A percentile compares a stretch with the other conserved stretches of the same genome.
phyloP scores from a whole-genome alignment of 768 basidiomycete genomes.

The Trametes meyenii region DNA sequence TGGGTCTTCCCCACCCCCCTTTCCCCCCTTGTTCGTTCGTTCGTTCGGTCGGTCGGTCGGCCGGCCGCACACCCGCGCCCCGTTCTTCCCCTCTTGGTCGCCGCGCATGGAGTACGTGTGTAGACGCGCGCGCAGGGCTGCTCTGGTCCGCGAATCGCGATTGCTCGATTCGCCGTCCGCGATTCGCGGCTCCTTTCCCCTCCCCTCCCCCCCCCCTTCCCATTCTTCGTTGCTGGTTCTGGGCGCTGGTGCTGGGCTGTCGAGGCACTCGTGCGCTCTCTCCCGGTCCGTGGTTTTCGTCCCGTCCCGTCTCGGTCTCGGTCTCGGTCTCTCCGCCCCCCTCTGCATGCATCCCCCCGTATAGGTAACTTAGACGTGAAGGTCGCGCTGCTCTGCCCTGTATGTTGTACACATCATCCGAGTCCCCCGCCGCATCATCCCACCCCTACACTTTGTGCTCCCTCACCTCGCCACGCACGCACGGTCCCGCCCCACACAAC shows the following conservation, averaged over 20 bases:
- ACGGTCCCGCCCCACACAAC: too few species aligned
- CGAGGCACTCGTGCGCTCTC: neutral
- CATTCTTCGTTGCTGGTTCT: neutral
- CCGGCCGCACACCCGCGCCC: neutral
- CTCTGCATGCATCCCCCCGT: neutral
- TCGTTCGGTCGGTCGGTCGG: too few species aligned
- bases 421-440: neutral
- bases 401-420: slow-evolving; percentile 2
- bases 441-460: neutral
- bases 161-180: neutral
- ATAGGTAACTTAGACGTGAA: slow-evolving; percentile 19
- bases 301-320: too few species aligned
- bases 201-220: neutral
- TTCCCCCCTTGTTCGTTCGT: neutral
- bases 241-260: slow-evolving; percentile 4
- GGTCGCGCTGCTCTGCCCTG: slow-evolving; percentile 16
- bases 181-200: neutral
- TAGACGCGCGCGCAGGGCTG: neutral
- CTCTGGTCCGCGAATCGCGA: neutral
- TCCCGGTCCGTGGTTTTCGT: neutral
- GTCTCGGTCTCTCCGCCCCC: neutral
- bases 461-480: too few species aligned
- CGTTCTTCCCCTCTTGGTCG: neutral
- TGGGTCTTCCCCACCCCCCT: neutral
- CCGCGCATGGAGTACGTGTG: neutral